A percentile compares a stretch with the other conserved stretches of the same genome.
phyloP scores from a whole-genome alignment of 1,139 yeast species.

The Dujonia santamariae region DNA sequence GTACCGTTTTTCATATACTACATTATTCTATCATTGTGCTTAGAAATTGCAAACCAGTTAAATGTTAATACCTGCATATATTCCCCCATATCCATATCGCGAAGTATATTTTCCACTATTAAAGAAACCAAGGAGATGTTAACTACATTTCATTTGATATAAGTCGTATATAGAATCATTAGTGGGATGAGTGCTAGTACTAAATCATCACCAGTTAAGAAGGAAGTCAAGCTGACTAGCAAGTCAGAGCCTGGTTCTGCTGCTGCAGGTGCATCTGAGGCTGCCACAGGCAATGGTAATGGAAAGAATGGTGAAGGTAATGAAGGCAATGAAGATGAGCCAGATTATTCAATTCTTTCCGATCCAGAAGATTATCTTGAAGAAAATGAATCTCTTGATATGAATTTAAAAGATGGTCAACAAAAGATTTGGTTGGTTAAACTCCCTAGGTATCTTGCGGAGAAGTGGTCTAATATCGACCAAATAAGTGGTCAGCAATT shows the following conservation, averaged over 20 bases:
- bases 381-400: conserved; percentile 59
- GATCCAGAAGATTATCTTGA: conserved; percentile 50
- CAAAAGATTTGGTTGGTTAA: conserved; percentile 91
- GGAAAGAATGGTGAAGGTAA: conserved; percentile 1
- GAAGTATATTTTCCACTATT: no score
- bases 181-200: no score
- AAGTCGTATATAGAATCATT: no score
- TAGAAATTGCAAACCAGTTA: no score
- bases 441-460: conserved; percentile 82
- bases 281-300: neutral
- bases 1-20: no score
- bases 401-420: conserved; percentile 51
- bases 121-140: no score
- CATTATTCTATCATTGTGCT: no score
- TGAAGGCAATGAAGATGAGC: conserved; percentile 6
- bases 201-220: conserved; percentile 6
- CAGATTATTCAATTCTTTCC: conserved; percentile 28
- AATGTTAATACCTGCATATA: no score
- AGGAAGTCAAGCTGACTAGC: neutral
- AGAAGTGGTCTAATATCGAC: conserved; percentile 69
- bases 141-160: no score
- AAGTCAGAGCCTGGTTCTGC: neutral
- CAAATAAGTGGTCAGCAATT: conserved; percentile 68
- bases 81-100: no score
- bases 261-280: neutral